These are phyloP conservation scores for Kurtzmaniella quercitrusa DNA, from an alignment of 1,139 yeast species.

Conservation along the genomic window DNA sequence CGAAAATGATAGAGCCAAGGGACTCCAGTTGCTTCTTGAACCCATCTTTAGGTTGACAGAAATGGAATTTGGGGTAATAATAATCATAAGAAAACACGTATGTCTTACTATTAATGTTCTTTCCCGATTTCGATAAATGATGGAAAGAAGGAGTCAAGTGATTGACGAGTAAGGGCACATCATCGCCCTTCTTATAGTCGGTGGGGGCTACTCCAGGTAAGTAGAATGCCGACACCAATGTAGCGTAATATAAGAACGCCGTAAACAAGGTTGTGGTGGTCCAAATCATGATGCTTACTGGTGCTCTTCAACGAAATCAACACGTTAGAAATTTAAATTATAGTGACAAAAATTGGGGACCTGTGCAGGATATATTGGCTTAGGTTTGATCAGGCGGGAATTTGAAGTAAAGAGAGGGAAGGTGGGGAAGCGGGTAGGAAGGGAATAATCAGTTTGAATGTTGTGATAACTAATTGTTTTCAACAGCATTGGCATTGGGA, in stretches of 20 bases:
- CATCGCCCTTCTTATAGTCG: constrained; percentile 68
- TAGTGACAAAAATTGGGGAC: background rate
- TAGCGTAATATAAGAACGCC: constrained; percentile 16
- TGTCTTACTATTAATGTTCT: constrained; percentile 34
- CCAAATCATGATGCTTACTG: constrained; percentile 7
- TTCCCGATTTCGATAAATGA: constrained; percentile 30
- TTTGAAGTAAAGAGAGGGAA: background rate
- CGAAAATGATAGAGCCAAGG: constrained; percentile 87
- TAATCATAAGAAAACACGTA: constrained; percentile 77
- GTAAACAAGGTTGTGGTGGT: constrained; percentile 10
- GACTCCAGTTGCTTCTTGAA: constrained; percentile 80
- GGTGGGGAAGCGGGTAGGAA: too few species aligned
- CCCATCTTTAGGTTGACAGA: constrained; percentile 72
- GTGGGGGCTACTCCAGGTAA: constrained; percentile 96
- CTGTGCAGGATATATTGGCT: background rate
- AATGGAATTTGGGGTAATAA: constrained; percentile 78
- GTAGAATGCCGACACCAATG: constrained; percentile 57
- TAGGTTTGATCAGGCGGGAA: too few species aligned
- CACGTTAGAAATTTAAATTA: background rate
- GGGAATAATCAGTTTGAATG: too few species aligned
- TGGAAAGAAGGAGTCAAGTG: constrained; percentile 80
- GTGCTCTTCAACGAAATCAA: background rate
- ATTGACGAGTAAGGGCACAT: constrained; percentile 76
- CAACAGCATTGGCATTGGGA: too few species aligned
- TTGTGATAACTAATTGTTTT: too few species aligned